These are phyloP conservation scores for Paramicrosporidium saccamoebae DNA, from an alignment of 371 early-diverging fungal genomes.

Conservation along the genomic window DNA sequence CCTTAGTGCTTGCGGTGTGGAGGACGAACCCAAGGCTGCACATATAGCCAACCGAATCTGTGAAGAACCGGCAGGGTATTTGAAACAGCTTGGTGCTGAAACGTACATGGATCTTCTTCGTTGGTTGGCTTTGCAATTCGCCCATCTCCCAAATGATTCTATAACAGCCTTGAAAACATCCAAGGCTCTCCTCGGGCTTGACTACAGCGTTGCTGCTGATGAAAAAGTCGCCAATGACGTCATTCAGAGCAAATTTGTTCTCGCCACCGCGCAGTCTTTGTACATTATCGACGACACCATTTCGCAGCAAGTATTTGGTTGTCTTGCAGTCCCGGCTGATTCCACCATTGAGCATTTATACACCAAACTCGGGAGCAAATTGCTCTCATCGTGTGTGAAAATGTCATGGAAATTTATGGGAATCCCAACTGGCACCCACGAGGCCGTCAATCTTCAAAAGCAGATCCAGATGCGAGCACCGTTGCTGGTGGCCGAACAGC, in stretches of 20 bases:
- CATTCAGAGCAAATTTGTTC: slow-evolving; percentile 14
- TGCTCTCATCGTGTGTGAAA: slow-evolving; percentile 21
- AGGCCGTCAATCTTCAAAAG: slow-evolving; percentile 16
- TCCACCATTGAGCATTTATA: slow-evolving; percentile 22
- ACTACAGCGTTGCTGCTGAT: slow-evolving; percentile 2
- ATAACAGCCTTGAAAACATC: slow-evolving; percentile 15
- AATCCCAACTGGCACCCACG: slow-evolving; percentile 9
- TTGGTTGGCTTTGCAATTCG: slow-evolving; percentile 29
- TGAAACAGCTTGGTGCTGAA: slow-evolving; percentile 20
- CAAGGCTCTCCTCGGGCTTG: slow-evolving; percentile 14
- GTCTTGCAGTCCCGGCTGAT: slow-evolving; percentile 27
- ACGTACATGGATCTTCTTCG: slow-evolving; percentile 27
- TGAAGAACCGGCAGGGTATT: slow-evolving; percentile 23
- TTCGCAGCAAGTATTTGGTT: slow-evolving; percentile 29
- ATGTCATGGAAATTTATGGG: slow-evolving; percentile 13
- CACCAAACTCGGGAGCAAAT: slow-evolving; percentile 21
- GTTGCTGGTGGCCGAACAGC: slow-evolving; percentile 26
- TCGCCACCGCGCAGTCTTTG: slow-evolving; percentile 29
- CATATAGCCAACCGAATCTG: slow-evolving; percentile 35
- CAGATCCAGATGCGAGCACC: slow-evolving; percentile 39
- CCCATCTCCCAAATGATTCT: slow-evolving; percentile 11
- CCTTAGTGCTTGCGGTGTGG: slow-evolving; percentile 45
- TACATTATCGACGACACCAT: slow-evolving; percentile 45
- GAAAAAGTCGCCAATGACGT: slow-evolving; percentile 4
- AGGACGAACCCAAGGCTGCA: slow-evolving; percentile 36